Evolutionary conservation across 148 eudicot genomes (phyloP).

Genomic region (Hydrangea macrophylla): DNA sequence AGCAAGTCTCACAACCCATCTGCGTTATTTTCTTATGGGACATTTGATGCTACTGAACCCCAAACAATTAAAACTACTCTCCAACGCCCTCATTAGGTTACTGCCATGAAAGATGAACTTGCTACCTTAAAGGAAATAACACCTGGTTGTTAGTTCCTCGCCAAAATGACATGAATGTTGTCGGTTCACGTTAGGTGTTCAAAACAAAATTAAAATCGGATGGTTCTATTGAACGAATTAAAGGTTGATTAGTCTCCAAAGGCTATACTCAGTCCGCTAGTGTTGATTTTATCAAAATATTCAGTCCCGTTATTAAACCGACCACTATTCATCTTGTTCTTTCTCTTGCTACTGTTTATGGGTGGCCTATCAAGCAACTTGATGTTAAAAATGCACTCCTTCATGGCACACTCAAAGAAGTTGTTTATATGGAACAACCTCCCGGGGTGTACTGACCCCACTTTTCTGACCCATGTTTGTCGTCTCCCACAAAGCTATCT

Average conservation of each 20-base stretch:
- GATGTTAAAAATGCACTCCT: conserved; percentile 10
- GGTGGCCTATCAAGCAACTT: neutral
- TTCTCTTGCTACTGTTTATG: neutral
- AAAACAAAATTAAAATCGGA: neutral
- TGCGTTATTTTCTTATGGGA: neutral
- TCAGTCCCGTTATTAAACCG: neutral
- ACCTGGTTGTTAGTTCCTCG: neutral
- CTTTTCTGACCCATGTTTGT: conserved; percentile 1
- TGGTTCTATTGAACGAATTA: conserved; percentile 3
- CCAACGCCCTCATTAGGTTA: neutral
- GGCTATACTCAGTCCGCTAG: neutral
- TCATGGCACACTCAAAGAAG: neutral
- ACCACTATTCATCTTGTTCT: neutral
- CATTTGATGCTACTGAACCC: neutral
- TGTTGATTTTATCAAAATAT: conserved; percentile 2
- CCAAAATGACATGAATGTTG: neutral
- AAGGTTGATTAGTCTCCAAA: conserved; percentile 3
- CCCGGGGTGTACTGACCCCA: neutral
- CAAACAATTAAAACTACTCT: neutral
- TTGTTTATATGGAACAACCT: conserved; percentile 9
- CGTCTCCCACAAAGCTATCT: neutral
- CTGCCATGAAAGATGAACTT: neutral
- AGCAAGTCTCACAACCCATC: too few relatives aligned
- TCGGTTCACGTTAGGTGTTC: conserved; percentile 5
- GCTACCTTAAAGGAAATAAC: neutral